A percentile compares a stretch with the other conserved stretches of the same genome.
Evolutionary conservation across 306 rosid species (phyloP).

Genomic region (Alnus rubra): DNA sequence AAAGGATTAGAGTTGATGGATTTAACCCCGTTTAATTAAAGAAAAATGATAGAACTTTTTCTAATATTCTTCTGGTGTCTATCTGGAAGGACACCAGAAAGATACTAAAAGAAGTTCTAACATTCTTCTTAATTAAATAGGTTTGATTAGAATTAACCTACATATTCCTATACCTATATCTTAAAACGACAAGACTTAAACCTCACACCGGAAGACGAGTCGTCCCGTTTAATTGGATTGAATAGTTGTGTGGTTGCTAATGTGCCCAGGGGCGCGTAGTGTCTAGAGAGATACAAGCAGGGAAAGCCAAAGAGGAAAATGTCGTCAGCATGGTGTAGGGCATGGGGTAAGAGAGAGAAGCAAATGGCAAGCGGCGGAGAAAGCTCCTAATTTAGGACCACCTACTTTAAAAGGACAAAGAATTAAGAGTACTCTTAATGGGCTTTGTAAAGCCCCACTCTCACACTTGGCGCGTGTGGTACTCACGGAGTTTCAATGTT

Average conservation of each 20-base stretch:
- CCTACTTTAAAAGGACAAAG: slow-evolving; percentile 40
- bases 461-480: slow-evolving; percentile 26
- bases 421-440: slow-evolving; percentile 19
- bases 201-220: too few relatives aligned
- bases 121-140: too few relatives aligned
- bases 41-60: too few relatives aligned
- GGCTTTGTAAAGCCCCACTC: slow-evolving; percentile 19
- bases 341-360: slow-evolving; percentile 22
- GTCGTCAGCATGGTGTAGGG: slow-evolving; percentile 43
- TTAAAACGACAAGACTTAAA: too few relatives aligned
- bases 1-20: too few relatives aligned
- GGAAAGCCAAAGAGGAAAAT: slow-evolving; percentile 10
- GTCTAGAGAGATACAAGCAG: slow-evolving; percentile 16
- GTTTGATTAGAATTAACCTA: too few relatives aligned
- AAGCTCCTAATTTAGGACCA: slow-evolving; percentile 56
- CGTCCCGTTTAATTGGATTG: too few relatives aligned
- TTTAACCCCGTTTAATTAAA: too few relatives aligned
- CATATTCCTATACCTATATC: too few relatives aligned
- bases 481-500: background rate
- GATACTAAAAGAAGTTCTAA: too few relatives aligned
- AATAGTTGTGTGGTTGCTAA: background rate
- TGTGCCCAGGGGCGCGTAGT: slow-evolving; percentile 37
- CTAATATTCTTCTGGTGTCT: too few relatives aligned
- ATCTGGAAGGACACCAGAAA: too few relatives aligned
- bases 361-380: slow-evolving; percentile 69